phyloP scores from a whole-genome alignment of 2,329 filamentous ascomycete genomes.

The Exophiala calicioides region DNA sequence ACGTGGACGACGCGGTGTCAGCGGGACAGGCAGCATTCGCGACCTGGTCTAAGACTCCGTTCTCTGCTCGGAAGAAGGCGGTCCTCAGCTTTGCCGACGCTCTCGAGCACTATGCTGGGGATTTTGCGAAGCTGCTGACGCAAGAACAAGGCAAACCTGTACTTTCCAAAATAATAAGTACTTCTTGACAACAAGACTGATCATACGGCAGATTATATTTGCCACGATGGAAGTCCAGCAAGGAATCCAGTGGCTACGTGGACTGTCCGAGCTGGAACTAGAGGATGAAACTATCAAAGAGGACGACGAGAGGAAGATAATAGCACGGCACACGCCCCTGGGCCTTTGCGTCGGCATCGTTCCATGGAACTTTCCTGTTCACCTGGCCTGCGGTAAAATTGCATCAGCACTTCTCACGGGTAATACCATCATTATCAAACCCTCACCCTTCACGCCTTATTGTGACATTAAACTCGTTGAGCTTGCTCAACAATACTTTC shows the following conservation, averaged over 20 bases:
- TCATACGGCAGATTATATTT: conserved; percentile 24
- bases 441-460: conserved; percentile 58
- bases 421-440: conserved; percentile 59
- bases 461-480: conserved; percentile 59
- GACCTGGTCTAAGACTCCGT: conserved; percentile 45
- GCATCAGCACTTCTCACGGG: conserved; percentile 53
- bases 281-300: conserved; percentile 28
- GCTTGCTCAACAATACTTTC: conserved; percentile 59
- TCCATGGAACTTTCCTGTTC: conserved; percentile 59
- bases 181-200: too few relatives aligned
- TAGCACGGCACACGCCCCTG: conserved; percentile 40
- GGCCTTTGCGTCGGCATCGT: conserved; percentile 56
- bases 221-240: conserved; percentile 22
- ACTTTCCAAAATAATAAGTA: conserved; percentile 6
- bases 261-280: conserved; percentile 23
- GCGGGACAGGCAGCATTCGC: conserved; percentile 52
- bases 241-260: conserved; percentile 24
- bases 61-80: conserved; percentile 38
- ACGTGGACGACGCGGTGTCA: conserved; percentile 54
- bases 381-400: conserved; percentile 53
- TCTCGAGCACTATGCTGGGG: conserved; percentile 38
- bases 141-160: conserved; percentile 47
- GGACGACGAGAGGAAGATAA: conserved; percentile 27
- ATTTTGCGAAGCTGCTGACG: conserved; percentile 42
- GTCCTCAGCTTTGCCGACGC: conserved; percentile 38